Evolutionary conservation across 306 rosid species (phyloP), one percentile per base, ranked within the genome.

Genomic region (Gynostemma pentaphyllum): DNA sequence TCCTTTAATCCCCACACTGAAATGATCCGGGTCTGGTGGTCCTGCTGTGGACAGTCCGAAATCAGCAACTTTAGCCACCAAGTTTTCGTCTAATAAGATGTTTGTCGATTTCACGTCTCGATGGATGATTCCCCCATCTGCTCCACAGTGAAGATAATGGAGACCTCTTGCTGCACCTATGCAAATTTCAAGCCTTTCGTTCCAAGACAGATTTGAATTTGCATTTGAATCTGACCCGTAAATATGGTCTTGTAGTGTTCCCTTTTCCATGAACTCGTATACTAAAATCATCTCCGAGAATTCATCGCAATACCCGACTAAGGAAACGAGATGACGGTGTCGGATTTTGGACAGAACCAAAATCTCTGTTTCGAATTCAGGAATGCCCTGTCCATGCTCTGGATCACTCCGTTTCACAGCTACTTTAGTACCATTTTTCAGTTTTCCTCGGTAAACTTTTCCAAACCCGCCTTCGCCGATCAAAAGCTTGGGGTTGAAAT

Each of bases 391-490:
- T 1, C 41, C 29, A 59, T 55, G 55, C 12, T 53, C 36, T 4
- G 49, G 22, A 29, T 18, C 22, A 12, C 30, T 66, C 34, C 61
- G 54, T 39, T 66, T 66, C 36, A 48, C 46, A 2, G 70, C 60
- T 18, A 66, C 70, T 66, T 36, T 36, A 9, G 28, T 49, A 4
- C 70, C 70, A 6, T 30, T 10, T 1, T 4, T 2, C 12, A 66
- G 18, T 30, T 32, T 64, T 45, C 82, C 87, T 65, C 71, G 68
- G 14, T 82, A 82, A 19, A 82, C 87, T 26, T 36, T 71, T 18
- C 87, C 87, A 49, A 82, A 82, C 28, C 87, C 87, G 23, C 87
- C 62, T 14, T 55, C 40, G 13, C 62, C 62, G 2, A 55, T 55
- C 62, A 55, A 45, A 47, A 71, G 42, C 26, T 70, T 74, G 2